Evolutionary conservation across 164 flowering plant genomes (phyloP), one percentile per base, ranked within the genome.

Genomic region (Sedum album): DNA sequence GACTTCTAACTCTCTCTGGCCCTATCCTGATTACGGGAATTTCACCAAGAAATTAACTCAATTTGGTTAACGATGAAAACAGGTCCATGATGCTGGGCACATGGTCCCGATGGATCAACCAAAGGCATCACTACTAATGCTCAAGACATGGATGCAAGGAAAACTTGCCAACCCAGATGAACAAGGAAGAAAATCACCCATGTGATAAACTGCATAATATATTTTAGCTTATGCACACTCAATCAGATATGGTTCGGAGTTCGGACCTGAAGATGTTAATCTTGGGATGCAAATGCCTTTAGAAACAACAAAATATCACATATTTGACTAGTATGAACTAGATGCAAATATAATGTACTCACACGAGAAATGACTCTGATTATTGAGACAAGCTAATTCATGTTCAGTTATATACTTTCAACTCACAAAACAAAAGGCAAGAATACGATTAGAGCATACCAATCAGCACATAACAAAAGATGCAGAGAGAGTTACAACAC

Each of bases 71-170:
- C 60, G 21, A 6, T 26, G 36, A 7, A 20, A 30, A 44, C 67
- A 80, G 83, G 84, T 83, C 20, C 78, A 81, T 60, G 51, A 77
- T 60, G 86, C 84, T 17, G 84, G 86, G 9, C 86, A 83, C 70
- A 77, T 82, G 86, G 82, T 82, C 72, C 86, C 86, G 44, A 82
- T 82, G 86, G 84, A 83, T 75, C 86, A 83, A 39, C 82, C 86
- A 2, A 73, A 79, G 63, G 79, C 77, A 55, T 65, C 84, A 61
- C 66, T 81, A 21, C 69, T 74, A 53, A 79, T 82, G 86, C 77
- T 79, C 30, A 41, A 23, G 67, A 76, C 69, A n/a, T 83, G 86
- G 86, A 81, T 69, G 70, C 75, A 75, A 60, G 84, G 82, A 28
- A 76, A 74, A 65, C 76, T 80, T 30, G 66, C 68, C 18, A 18